Percentiles rank a stretch among this genome's conserved stretches.
Conservation (phyloP, 495 filamentous ascomycete genomes). For the Neurospora cerealis region DNA sequence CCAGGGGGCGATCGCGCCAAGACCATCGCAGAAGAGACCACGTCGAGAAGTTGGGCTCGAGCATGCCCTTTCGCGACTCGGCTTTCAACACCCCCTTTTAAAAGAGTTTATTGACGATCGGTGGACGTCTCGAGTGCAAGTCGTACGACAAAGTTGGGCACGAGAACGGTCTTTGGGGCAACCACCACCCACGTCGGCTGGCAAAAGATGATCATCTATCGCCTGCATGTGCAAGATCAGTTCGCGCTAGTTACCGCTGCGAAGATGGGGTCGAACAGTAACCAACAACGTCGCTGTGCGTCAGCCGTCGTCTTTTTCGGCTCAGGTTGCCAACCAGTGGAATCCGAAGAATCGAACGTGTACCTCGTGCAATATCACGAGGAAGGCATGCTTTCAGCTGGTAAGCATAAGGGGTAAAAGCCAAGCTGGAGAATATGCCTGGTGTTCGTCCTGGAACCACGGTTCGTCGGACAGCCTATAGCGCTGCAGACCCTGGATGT, state of each 20-base stretch:
- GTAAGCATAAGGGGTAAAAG: background rate
- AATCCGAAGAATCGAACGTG: background rate
- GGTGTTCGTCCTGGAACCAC: background rate
- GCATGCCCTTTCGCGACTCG: background rate
- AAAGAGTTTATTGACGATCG: background rate
- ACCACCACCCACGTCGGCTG: background rate
- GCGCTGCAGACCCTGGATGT: constrained; percentile 16
- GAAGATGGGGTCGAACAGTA: background rate
- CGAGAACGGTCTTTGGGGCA: background rate
- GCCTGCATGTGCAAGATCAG: background rate
- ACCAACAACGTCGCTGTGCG: background rate
- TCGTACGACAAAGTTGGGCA: background rate
- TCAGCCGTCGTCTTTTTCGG: background rate
- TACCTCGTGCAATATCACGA: background rate
- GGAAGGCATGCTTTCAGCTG: background rate
- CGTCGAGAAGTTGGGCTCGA: background rate
- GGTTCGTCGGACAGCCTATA: constrained; percentile 8
- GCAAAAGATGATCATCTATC: background rate
- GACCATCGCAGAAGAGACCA: background rate
- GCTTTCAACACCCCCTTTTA: background rate
- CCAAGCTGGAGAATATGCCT: background rate
- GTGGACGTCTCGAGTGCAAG: background rate
- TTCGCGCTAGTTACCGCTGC: background rate
- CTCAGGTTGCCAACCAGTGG: background rate
- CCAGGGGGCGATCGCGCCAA: background rate